Percentiles rank a stretch among this genome's conserved stretches.
phyloP scores from a whole-genome alignment of 306 rosid species.

The Inga oerstediana region DNA sequence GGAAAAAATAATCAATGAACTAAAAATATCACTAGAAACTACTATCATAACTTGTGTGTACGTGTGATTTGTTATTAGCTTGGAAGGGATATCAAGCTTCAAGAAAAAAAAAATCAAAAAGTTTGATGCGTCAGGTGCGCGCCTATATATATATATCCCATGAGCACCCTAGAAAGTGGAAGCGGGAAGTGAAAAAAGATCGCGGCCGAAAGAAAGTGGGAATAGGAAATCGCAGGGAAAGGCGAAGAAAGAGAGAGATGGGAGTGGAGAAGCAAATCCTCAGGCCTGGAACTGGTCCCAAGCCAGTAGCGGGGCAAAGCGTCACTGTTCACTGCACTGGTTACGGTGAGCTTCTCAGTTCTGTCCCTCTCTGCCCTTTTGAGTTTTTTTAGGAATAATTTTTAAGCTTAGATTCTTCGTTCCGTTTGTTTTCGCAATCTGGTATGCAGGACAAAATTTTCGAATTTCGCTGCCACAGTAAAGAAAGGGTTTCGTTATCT shows the following conservation, averaged over 20 bases:
- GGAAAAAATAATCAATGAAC: too few species aligned
- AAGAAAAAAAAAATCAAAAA: too few species aligned
- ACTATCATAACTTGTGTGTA: too few species aligned
- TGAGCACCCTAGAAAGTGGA: too few species aligned
- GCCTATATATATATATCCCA: too few species aligned
- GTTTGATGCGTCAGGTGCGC: too few species aligned
- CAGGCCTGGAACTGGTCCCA: conserved; percentile 81
- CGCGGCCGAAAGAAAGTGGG: background rate
- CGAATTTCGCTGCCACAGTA: background rate
- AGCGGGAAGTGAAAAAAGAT: background rate
- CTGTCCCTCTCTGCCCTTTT: background rate
- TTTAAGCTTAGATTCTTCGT: background rate
- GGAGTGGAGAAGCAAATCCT: conserved; percentile 86
- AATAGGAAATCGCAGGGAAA: background rate
- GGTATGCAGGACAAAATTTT: background rate
- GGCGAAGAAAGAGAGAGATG: conserved; percentile 38
- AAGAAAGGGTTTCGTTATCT: background rate
- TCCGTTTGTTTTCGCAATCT: background rate
- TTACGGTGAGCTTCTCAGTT: conserved; percentile 49
- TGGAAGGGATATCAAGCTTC: too few species aligned
- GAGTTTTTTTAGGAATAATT: too few species aligned
- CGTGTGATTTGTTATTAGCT: too few species aligned
- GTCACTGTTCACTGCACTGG: conserved; percentile 99
- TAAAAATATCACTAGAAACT: too few species aligned
- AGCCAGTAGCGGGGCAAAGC: conserved; percentile 69